These are phyloP conservation scores for Coprinellus micaceus DNA, from an alignment of 768 basidiomycete genomes.

Conservation along the genomic window DNA sequence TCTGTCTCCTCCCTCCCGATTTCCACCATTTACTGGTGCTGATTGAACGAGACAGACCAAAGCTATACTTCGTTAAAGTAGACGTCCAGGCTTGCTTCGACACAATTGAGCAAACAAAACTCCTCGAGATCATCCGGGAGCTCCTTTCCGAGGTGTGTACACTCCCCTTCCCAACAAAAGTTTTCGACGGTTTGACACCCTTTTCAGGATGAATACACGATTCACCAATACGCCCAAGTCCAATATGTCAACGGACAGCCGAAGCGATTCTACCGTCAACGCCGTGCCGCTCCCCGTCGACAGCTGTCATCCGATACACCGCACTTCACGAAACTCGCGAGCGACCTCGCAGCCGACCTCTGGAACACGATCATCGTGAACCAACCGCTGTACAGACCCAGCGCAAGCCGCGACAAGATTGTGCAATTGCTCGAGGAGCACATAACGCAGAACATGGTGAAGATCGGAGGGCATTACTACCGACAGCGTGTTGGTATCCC, in stretches of 20 bases:
- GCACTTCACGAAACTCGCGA: slow-evolving; percentile 44
- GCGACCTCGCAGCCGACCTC: slow-evolving; percentile 59
- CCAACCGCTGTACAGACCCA: slow-evolving; percentile 44
- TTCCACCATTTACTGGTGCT: not conserved
- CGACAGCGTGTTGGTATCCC: slow-evolving; percentile 94
- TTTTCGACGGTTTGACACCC: slow-evolving; percentile 1
- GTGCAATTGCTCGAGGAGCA: slow-evolving; percentile 82
- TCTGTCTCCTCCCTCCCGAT: slow-evolving; percentile 24
- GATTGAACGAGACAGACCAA: slow-evolving; percentile 50
- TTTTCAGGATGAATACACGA: slow-evolving; percentile 64
- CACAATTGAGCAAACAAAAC: slow-evolving; percentile 84
- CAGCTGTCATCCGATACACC: not conserved
- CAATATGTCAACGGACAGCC: not conserved
- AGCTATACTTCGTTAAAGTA: slow-evolving; percentile 92
- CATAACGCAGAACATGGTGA: slow-evolving; percentile 89
- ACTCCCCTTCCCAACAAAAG: not conserved
- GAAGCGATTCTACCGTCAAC: not conserved
- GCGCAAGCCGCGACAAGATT: slow-evolving; percentile 48
- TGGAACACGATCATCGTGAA: slow-evolving; percentile 84
- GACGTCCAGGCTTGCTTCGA: slow-evolving; percentile 97
- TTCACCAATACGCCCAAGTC: slow-evolving; percentile 61
- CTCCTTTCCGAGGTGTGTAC: slow-evolving; percentile 67
- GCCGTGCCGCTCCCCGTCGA: not conserved
- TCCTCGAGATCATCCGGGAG: slow-evolving; percentile 70
- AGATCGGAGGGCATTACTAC: slow-evolving; percentile 82